Percentiles rank a stretch among this genome's conserved stretches.
Evolutionary conservation across 2,329 filamentous ascomycete species (phyloP).

Genomic region (Tolypocladium ophioglossoides): DNA sequence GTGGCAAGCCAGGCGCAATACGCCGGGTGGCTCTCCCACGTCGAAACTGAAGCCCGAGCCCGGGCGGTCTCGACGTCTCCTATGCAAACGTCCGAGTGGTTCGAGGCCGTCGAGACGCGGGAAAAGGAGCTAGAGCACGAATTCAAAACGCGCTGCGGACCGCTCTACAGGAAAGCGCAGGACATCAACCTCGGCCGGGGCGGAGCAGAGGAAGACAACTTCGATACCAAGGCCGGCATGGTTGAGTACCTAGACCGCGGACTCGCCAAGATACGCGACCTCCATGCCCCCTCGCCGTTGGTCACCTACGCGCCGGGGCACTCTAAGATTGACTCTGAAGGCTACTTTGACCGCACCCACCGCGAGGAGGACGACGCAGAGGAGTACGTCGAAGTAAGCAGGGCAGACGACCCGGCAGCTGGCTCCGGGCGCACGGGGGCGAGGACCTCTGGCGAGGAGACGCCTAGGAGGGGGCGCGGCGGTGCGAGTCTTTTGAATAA

Average conservation of each 20-base stretch:
- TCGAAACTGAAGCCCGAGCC: slow-evolving; percentile 32
- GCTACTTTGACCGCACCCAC: slow-evolving; percentile 15
- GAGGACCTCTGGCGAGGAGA: slow-evolving; percentile 9
- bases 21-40: slow-evolving; percentile 30
- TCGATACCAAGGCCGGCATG: slow-evolving; percentile 34
- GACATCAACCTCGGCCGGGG: slow-evolving; percentile 17
- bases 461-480: slow-evolving; percentile 13
- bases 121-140: slow-evolving; percentile 39
- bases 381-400: slow-evolving; percentile 23
- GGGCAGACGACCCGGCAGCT: slow-evolving; percentile 11
- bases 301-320: slow-evolving; percentile 14
- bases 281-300: slow-evolving; percentile 8
- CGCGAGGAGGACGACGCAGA: slow-evolving; percentile 17
- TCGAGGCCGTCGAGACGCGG: slow-evolving; percentile 28
- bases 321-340: slow-evolving; percentile 19
- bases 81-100: slow-evolving; percentile 27
- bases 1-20: slow-evolving; percentile 27
- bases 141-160: slow-evolving; percentile 33
- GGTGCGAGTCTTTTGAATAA: slow-evolving; percentile 23
- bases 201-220: slow-evolving; percentile 21
- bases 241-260: slow-evolving; percentile 37
- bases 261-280: slow-evolving; percentile 30
- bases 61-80: slow-evolving; percentile 26
- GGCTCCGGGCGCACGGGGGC: not conserved
- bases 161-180: slow-evolving; percentile 33